phyloP scores from a whole-genome alignment of 2,329 filamentous ascomycete genomes.

The Elsinoe necatrix region DNA sequence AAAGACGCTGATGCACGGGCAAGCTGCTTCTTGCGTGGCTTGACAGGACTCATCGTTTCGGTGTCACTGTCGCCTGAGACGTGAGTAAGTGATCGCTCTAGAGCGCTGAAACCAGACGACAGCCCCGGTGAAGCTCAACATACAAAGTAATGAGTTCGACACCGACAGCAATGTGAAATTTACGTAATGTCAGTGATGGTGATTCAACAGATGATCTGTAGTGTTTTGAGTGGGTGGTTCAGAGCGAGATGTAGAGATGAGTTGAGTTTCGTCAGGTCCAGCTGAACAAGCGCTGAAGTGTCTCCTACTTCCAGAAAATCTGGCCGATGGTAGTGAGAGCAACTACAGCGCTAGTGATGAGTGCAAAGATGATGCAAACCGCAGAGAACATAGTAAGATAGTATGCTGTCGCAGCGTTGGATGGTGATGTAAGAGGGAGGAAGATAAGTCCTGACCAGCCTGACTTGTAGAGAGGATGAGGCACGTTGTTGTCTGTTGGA shows the following conservation, averaged over 20 bases:
- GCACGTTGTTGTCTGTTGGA: background rate
- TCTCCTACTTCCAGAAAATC: constrained; percentile 7
- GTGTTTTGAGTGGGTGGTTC: too few relatives aligned
- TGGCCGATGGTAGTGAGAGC: constrained; percentile 12
- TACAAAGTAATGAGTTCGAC: too few relatives aligned
- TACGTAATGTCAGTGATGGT: background rate
- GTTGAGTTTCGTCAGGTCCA: background rate
- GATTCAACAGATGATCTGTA: too few relatives aligned
- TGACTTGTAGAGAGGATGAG: too few relatives aligned
- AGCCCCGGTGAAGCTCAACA: background rate
- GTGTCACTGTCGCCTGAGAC: background rate
- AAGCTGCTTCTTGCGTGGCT: background rate
- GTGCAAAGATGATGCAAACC: background rate
- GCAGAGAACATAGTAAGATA: background rate
- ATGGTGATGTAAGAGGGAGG: background rate
- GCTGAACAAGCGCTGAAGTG: too few relatives aligned
- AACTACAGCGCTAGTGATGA: background rate
- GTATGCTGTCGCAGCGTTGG: background rate
- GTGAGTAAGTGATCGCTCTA: too few relatives aligned
- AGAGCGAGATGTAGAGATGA: too few relatives aligned
- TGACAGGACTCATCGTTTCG: background rate
- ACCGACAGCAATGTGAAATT: background rate
- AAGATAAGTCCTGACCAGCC: background rate
- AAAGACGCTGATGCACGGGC: background rate
- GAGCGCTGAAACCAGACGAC: too few relatives aligned